A percentile compares a stretch with the other conserved stretches of the same genome.
Evolutionary conservation across 441 rosid genomes (phyloP).

Genomic region (Eruca vesicaria): DNA sequence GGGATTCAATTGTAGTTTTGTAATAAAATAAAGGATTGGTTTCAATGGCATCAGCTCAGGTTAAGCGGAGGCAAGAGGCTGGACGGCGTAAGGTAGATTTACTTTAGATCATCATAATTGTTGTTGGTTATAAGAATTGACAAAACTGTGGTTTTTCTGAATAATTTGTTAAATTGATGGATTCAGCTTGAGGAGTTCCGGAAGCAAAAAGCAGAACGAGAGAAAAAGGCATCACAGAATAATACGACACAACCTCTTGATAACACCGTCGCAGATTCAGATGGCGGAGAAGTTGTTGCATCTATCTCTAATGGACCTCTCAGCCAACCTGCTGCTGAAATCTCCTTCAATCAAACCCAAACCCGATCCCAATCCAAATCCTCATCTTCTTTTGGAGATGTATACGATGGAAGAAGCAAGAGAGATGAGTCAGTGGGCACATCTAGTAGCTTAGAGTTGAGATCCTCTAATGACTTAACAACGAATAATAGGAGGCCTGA

Average conservation of each 20-base stretch:
- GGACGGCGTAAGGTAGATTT: conserved; percentile 85
- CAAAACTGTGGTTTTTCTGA: background rate
- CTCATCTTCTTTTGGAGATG: conserved; percentile 37
- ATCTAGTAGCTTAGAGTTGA: conserved; percentile 37
- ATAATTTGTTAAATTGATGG: conserved; percentile 14
- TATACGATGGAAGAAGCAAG: conserved; percentile 32
- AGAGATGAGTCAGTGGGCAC: conserved; percentile 35
- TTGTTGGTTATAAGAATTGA: background rate
- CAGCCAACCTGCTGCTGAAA: conserved; percentile 20
- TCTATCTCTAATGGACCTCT: conserved; percentile 54
- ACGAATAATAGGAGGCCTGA: conserved; percentile 35
- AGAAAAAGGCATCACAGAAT: conserved; percentile 57
- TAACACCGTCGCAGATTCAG: conserved; percentile 41
- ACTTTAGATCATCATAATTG: background rate
- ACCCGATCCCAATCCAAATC: background rate
- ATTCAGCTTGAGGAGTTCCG: conserved; percentile 95
- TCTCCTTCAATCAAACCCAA: background rate
- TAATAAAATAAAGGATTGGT: conserved; percentile 17
- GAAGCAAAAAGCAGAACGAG: conserved; percentile 87
- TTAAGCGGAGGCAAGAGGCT: conserved; percentile 84
- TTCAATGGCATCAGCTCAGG: conserved; percentile 91
- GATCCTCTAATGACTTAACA: conserved; percentile 37
- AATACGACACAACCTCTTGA: conserved; percentile 43
- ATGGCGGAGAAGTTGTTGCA: conserved; percentile 48
- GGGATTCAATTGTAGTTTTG: conserved; percentile 18